Evolutionary conservation across 176 grass and related monocot species (phyloP), one percentile per base, ranked within the genome.

Genomic region (Aegilops speltoides): DNA sequence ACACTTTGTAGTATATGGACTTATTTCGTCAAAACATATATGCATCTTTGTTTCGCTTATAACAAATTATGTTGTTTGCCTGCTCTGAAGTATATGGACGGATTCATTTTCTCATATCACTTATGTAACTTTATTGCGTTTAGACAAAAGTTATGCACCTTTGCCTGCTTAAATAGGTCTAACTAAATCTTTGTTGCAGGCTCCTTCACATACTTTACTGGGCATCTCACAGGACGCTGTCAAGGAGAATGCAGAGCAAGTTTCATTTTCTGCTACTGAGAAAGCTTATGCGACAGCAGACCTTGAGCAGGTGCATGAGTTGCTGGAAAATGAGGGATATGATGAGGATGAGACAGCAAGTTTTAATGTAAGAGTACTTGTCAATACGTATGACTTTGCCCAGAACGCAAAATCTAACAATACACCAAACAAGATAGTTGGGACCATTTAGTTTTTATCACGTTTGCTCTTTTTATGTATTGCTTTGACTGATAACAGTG

Each of bases 261-360:
- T 79, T 54, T 79, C 40, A 11, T 79, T 90, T 68, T 95, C 95
- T 46, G 78, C 89, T 81, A 45, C 70, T 36, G 95, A 83, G 72
- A 90, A 90, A 92, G 91, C 89, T 83, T 95, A 87, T 85, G 83
- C 93, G 23, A 87, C 59, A 80, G 83, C 82, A 64, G 89, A 98
- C 64, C 81, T 93, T 43, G 76, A 80, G 45, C 77, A 43, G 62
- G 92, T 95, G 25, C 86, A 95, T 86, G 93, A 87, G 33, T 89
- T 92, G 57, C 64, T 98, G 82, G 87, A 87, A 66, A 86, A 79
- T 11, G 77, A 85, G 74, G 95, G 88, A 70, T 98, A 93, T 83
- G 79, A 83, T 17, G 91, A 92, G 77, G 95, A 95, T 64, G 93
- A 90, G 20, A 83, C 65, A 12, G 78, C 79, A 23, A 89, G 85